Evolutionary conservation across 2,329 filamentous ascomycete genomes (phyloP), one percentile per base, ranked within the genome.

Genomic region (Zelopaecilomyces penicillatus): DNA sequence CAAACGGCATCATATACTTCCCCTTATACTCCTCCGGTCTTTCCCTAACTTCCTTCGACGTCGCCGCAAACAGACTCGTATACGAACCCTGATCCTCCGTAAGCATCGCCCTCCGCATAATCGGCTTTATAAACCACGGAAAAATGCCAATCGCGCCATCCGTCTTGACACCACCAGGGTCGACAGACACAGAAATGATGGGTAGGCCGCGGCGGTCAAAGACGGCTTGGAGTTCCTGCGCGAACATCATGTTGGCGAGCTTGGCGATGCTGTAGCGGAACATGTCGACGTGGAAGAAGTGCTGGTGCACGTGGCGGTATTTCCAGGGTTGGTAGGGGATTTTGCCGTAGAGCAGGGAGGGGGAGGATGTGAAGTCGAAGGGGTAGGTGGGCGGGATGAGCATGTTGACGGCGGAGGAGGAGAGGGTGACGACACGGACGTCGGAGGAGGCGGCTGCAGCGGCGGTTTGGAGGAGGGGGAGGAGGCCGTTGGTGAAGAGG

Each of bases 391-490:
- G n/a, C 0, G 57, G 56, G 8, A 58, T 43, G 26, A 58, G 28
- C 8, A 12, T n/a, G 7, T 29, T 19, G 6, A 38, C 43, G 11
- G 48, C 52, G 27, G 42, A 52, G 26, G 57, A 59, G 34, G 44
- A 43, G 12, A 59, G 29, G 4, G 42, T 56, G 12, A 60, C 40
- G 27, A 60, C 42, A 3, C 57, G 53, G 5, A 60, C 57, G 34
- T 60, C 57, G 2, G 57, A 41, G 4, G 37, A 37, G 1, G 42
- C 30, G 6, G 47, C 26, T 4, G 12, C 33, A 1, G 52, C 42
- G 3, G 58, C 53, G 4, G 49, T 45, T 7, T 56, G 54, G 5
- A 63, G 49, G 5, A 58, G 48, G 1, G 59, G 57, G 1, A 64
- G 43, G 0, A 61, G 12, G 30, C 51, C 43, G n/a, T 58, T 56